A percentile compares a stretch with the other conserved stretches of the same genome.
Conservation (phyloP, 345 rosid species). For the Streptanthus diversifolius region DNA sequence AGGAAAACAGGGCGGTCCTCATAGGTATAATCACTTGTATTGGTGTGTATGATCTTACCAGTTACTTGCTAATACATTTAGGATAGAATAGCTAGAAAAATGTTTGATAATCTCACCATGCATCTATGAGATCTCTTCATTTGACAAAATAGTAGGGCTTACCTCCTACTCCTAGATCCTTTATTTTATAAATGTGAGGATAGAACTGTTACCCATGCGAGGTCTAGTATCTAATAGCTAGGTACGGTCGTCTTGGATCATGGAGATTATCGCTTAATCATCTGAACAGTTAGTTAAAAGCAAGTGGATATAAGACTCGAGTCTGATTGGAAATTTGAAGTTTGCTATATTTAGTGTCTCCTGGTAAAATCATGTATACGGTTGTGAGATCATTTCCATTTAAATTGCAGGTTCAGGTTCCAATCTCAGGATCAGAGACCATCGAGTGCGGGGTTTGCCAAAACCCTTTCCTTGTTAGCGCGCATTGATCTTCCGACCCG, state of each 20-base stretch:
- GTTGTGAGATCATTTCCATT: background rate
- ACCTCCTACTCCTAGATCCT: background rate
- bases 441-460: conserved; percentile 99
- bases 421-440: conserved; percentile 95
- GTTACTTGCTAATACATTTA: conserved; percentile 11
- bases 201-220: background rate
- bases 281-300: background rate
- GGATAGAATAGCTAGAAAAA: background rate
- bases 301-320: background rate
- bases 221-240: background rate
- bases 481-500: conserved; percentile 46
- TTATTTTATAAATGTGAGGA: background rate
- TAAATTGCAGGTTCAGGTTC: conserved; percentile 85
- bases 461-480: conserved; percentile 90
- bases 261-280: conserved; percentile 5
- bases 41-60: background rate
- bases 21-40: conserved; percentile 1
- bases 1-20: background rate
- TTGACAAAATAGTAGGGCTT: background rate
- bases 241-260: background rate
- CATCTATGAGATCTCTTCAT: background rate
- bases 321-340: background rate
- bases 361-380: background rate
- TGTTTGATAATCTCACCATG: background rate
- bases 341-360: background rate